Evolutionary conservation across 164 flowering plant genomes (phyloP).

Genomic region (Dillenia suffruticosa): DNA sequence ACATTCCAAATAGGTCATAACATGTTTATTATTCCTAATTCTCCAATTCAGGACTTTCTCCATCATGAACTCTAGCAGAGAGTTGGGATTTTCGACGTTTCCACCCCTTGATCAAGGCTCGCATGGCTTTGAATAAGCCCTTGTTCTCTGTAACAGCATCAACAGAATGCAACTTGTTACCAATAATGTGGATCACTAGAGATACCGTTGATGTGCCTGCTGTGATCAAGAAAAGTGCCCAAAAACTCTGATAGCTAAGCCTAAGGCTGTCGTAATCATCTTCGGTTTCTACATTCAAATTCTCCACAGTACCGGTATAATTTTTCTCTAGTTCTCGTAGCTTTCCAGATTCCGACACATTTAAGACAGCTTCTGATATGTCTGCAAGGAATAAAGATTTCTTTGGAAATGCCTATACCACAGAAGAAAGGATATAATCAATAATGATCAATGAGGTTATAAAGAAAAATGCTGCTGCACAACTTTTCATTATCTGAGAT

Average conservation of each 20-base stretch:
- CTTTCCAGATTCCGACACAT: conserved; percentile 10
- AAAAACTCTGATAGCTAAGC: conserved; percentile 7
- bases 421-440: neutral
- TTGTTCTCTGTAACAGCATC: too few species aligned
- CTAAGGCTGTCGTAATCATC: conserved; percentile 10
- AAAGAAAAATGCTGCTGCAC: too few species aligned
- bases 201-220: conserved; percentile 12
- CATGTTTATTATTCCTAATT: too few species aligned
- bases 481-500: too few species aligned
- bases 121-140: too few species aligned
- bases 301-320: neutral
- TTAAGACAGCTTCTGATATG: conserved; percentile 12
- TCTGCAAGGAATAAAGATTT: conserved; percentile 12
- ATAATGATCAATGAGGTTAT: too few species aligned
- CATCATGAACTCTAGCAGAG: too few species aligned
- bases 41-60: too few species aligned
- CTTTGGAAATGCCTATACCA: conserved; percentile 17
- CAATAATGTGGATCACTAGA: conserved; percentile 1
- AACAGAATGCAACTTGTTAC: too few species aligned
- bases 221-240: conserved; percentile 15
- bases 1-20: too few species aligned
- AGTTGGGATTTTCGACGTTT: too few species aligned
- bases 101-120: too few species aligned
- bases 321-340: conserved; percentile 6
- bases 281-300: conserved; percentile 1